Evolutionary conservation across 78 protist genomes (phyloP), one percentile per base, ranked within the genome.

Genomic region (Dictyostelium firmibasis): DNA sequence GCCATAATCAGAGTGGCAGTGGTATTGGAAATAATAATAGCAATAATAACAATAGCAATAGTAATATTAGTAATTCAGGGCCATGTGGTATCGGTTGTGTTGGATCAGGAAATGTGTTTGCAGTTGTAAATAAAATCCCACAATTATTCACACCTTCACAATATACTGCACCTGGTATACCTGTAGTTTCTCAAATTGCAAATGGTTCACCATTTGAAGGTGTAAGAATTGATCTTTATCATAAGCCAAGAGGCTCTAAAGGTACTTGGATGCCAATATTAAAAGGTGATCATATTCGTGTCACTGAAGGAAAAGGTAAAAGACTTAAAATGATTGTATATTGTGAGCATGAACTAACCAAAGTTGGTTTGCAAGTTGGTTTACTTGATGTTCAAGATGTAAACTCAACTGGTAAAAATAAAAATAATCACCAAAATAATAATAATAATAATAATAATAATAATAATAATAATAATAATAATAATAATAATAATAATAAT

Each of bases 271-370:
- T 86, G 92, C 72, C 72, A 38, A 86, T 92, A 27, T 31, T 41
- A 14, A 36, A 41, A 4, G 81, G 86, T n/a, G 92, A 92, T 57
- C 91, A 92, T 47, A 81, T 92, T 43, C 11, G 96, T 29, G 96
- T 92, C 20, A 92, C 96, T 25, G 92, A 92, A 20, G 96, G 96
- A 20, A 92, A 92, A 57, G 96, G 96, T 23, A 92, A 92, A 57
- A 60, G 96, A 23, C 53, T 92, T 44, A 92, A 92, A 62, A 70
- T 92, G 86, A 89, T 89, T 81, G 94, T 89, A 35, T 75, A 89
- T 47, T 67, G 94, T 36, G 94, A 89, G 31, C 81, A 78, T 47
- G 94, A 89, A 53, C 25, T 89, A 35, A 16, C 33, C 29, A 89
- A 69, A 50, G 86, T 89, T 18, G 94, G 87, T 44, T 76, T 89